These are phyloP conservation scores for Drechslerella coelobrocha DNA, from an alignment of 2,329 filamentous ascomycete species.

Conservation along the genomic window DNA sequence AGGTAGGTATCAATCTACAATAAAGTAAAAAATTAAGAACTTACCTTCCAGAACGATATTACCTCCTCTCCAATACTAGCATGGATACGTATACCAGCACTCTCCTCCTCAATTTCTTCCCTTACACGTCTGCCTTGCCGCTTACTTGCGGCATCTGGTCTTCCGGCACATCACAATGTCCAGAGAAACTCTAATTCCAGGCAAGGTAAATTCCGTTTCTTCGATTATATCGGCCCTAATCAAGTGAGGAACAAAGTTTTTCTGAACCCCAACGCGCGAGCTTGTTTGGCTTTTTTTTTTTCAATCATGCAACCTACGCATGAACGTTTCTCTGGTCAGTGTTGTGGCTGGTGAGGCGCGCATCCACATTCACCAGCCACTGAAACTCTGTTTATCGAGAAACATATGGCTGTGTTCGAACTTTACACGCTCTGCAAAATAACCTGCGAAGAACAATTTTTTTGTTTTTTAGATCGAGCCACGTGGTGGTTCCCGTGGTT, in stretches of 20 bases:
- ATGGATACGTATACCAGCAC: too few relatives aligned
- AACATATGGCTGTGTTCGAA: constrained; percentile 31
- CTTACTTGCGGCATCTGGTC: constrained; percentile 20
- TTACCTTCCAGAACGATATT: too few relatives aligned
- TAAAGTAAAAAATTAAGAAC: too few relatives aligned
- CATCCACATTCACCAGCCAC: constrained; percentile 27
- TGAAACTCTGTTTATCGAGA: constrained; percentile 49
- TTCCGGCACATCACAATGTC: neutral
- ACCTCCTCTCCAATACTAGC: too few relatives aligned
- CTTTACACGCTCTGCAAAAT: constrained; percentile 21
- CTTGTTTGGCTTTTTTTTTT: constrained; percentile 12
- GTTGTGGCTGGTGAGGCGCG: constrained; percentile 31
- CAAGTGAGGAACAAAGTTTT: neutral
- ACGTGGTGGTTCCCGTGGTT: too few relatives aligned
- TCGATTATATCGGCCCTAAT: too few relatives aligned
- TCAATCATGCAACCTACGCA: constrained; percentile 10
- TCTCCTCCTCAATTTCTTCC: too few relatives aligned
- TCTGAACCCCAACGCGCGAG: neutral
- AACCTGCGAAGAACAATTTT: neutral
- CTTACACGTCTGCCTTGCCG: constrained; percentile 9
- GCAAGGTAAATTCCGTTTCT: constrained; percentile 21
- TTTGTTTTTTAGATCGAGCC: constrained; percentile 4
- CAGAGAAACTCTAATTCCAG: constrained; percentile 23
- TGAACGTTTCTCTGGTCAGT: constrained; percentile 18
- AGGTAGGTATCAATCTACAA: too few relatives aligned